Conservation (phyloP, 495 filamentous ascomycete species). For the Tuber melanosporum region DNA sequence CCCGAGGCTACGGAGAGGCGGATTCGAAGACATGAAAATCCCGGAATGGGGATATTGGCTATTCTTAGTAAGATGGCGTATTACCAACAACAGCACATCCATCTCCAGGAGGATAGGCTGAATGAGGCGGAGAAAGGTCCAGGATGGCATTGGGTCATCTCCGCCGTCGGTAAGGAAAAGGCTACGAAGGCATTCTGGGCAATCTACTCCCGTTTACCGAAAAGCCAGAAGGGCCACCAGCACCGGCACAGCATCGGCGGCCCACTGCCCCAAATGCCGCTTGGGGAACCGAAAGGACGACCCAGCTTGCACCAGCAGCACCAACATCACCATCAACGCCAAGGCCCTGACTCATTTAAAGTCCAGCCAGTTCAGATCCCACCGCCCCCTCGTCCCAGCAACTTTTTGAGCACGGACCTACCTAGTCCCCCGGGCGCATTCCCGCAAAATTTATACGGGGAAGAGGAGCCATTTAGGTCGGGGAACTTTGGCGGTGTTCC, state of each 20-base stretch:
- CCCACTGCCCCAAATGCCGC: background rate
- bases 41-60: slow-evolving; percentile 31
- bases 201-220: slow-evolving; percentile 36
- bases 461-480: background rate
- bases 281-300: background rate
- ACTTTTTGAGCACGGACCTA: background rate
- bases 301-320: background rate
- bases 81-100: slow-evolving; percentile 36
- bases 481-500: background rate
- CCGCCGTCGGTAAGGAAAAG: slow-evolving; percentile 39
- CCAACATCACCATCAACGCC: background rate
- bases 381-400: background rate
- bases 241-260: background rate
- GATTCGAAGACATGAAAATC: slow-evolving; percentile 34
- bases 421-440: background rate
- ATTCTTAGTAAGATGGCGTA: slow-evolving; percentile 27
- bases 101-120: slow-evolving; percentile 33
- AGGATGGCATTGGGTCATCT: slow-evolving; percentile 36
- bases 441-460: background rate
- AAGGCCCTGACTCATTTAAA: background rate
- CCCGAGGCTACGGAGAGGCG: slow-evolving; percentile 38
- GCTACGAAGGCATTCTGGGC: slow-evolving; percentile 38
- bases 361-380: slow-evolving; percentile 1
- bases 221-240: background rate
- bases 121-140: slow-evolving; percentile 30